Percentiles rank a stretch among this genome's conserved stretches.
Evolutionary conservation across 345 rosid species (phyloP).

Genomic region (Viola odorata): DNA sequence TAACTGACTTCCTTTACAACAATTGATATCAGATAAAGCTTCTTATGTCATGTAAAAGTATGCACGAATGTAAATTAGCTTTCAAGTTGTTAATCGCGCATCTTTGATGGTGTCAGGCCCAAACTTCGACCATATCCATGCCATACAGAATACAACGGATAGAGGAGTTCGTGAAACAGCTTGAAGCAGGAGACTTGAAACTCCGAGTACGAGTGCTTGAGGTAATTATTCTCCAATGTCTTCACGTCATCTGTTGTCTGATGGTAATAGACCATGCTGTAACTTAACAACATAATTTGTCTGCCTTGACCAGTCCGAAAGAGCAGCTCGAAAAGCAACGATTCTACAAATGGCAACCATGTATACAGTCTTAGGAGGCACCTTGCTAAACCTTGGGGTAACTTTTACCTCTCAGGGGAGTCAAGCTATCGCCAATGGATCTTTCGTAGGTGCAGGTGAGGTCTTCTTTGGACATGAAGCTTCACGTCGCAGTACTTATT

Average conservation of each 20-base stretch:
- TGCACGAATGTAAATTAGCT: too few species aligned
- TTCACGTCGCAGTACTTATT: background rate
- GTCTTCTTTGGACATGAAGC: background rate
- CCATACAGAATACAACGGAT: conserved; percentile 76
- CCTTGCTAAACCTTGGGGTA: conserved; percentile 75
- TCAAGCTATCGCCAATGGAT: conserved; percentile 62
- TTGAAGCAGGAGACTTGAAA: conserved; percentile 84
- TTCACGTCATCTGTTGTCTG: background rate
- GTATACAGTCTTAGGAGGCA: conserved; percentile 77
- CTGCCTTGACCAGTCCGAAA: conserved; percentile 57
- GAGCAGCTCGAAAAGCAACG: conserved; percentile 83
- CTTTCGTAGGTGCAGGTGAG: conserved; percentile 79
- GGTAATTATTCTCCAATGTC: conserved; percentile 32
- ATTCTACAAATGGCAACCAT: conserved; percentile 91
- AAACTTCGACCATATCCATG: conserved; percentile 75
- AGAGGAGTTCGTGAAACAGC: conserved; percentile 83
- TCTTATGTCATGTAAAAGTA: too few species aligned
- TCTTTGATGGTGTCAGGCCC: conserved; percentile 48
- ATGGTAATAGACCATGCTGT: background rate
- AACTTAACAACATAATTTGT: background rate
- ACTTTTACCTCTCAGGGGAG: conserved; percentile 62
- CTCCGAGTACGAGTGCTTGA: conserved; percentile 92
- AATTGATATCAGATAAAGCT: too few species aligned
- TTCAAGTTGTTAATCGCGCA: conserved; percentile 7
- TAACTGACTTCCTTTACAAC: too few species aligned